Evolutionary conservation across 2,329 filamentous ascomycete species (phyloP).

Genomic region (Diplodia sapinea): DNA sequence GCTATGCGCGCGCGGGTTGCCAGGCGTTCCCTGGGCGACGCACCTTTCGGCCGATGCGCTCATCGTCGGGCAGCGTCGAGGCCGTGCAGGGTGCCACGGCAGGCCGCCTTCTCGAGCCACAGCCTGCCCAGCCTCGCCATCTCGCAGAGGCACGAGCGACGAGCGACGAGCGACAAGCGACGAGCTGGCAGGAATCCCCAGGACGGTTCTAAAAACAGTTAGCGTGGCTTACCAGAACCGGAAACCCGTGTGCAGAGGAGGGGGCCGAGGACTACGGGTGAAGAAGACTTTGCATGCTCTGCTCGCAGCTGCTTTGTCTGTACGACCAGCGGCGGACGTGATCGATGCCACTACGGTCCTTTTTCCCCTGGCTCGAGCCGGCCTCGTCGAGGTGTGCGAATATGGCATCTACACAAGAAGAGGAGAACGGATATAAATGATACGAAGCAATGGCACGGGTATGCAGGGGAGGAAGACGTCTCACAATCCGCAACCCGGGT

Average conservation of each 20-base stretch:
- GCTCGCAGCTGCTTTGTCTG: too few species aligned
- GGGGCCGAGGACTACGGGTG: too few species aligned
- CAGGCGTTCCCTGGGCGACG: slow-evolving; percentile 1
- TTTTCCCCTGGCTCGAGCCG: too few species aligned
- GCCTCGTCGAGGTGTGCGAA: too few species aligned
- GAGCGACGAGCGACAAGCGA: too few species aligned
- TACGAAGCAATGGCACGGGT: not conserved
- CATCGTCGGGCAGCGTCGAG: slow-evolving; percentile 19
- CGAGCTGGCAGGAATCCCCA: too few species aligned
- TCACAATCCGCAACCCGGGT: not conserved
- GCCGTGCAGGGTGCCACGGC: not conserved
- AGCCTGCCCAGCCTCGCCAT: not conserved
- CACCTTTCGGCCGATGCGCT: not conserved
- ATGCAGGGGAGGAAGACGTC: not conserved
- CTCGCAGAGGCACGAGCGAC: not conserved
- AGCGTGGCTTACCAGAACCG: slow-evolving; percentile 1
- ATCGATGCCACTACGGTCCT: too few species aligned
- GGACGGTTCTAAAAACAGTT: not conserved
- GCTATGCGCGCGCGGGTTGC: not conserved
- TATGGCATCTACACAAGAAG: not conserved
- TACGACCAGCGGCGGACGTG: too few species aligned
- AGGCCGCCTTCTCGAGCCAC: slow-evolving; percentile 6
- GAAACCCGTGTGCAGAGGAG: not conserved
- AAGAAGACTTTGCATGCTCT: not conserved
- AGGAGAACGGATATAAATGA: slow-evolving; percentile 9